Base-by-base conservation (phyloP, 176 grass and related monocot genomes). In the Musa acuminata region DNA sequence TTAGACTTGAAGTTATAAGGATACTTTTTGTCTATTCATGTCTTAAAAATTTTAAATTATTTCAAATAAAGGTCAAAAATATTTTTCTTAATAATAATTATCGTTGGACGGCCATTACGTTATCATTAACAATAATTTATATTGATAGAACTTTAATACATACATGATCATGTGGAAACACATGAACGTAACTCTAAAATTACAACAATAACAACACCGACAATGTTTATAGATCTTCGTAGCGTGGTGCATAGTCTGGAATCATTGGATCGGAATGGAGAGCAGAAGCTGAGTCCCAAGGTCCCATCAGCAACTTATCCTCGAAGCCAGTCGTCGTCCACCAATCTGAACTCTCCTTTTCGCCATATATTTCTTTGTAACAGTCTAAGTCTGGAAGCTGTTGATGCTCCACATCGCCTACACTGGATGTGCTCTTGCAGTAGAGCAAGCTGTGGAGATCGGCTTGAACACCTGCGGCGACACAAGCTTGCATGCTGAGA, bases 361-460 rank as follows among this genome's bases (percentile, higher is more conserved):
- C 57, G 17, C 16, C 16, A 8, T 60, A 60, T 19, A 60, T n/a
- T 14, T 60, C 13, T n/a, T 60, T 17, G 43, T 16, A 67, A 8
- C 65, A 43, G 12, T 43, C 26, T 1, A 67, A 19, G 12, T 70
- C 67, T 8, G 6, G 48, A 21, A 70, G 35, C 35, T 6, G 35
- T 20, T 70, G 29, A 51, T 70, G 16, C 35, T 51, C 48, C 20
- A n/a, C 43, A 25, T 65, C 7, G 2, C 13, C 16, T 21, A 14
- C 9, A 9, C 22, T 11, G 23, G 63, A 29, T 19, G 29, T 19
- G n/a, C 11, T 50, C 17, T 70, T 50, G 67, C 85, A 79, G n/a
- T 92, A 92, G 69, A 96, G 78, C 27, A 96, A 83, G 4, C 87
- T 77, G 11, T 87, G 79, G 13, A 92, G 80, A 73, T 96, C 93